Percentiles rank a stretch among this genome's conserved stretches.
These are phyloP conservation scores for Tephrocybe sp. DNA, from an alignment of 768 basidiomycete genomes.

Conservation along the genomic window DNA sequence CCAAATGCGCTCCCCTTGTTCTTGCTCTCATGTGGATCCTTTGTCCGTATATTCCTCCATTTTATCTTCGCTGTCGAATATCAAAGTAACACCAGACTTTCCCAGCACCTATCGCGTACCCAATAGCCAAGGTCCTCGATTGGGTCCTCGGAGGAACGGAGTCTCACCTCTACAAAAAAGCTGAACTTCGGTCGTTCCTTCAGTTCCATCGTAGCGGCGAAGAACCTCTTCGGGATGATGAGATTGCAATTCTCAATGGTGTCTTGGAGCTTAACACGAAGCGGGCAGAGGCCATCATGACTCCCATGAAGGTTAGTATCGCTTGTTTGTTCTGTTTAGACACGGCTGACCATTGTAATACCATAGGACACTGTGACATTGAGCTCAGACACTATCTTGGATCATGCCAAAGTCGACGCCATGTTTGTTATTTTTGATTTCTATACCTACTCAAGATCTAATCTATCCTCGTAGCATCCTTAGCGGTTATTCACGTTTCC, in stretches of 20 bases:
- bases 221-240: conserved; percentile 77
- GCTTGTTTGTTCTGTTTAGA: not conserved
- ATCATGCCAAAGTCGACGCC: conserved; percentile 74
- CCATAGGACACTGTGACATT: conserved; percentile 79
- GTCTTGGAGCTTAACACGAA: conserved; percentile 78
- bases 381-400: conserved; percentile 71
- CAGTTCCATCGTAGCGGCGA: conserved; percentile 77
- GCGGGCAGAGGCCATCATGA: conserved; percentile 78
- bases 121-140: conserved; percentile 82
- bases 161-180: conserved; percentile 77
- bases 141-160: conserved; percentile 73
- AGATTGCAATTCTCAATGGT: conserved; percentile 78
- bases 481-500: conserved; percentile 93
- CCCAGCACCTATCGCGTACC: conserved; percentile 76
- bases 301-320: conserved; percentile 60
- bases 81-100: too few species aligned
- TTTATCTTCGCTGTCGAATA: conserved; percentile 15
- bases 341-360: not conserved
- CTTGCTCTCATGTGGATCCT: conserved; percentile 68
- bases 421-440: conserved; percentile 40
- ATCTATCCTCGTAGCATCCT: conserved; percentile 38
- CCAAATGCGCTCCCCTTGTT: conserved; percentile 74
- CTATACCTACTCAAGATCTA: not conserved
- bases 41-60: conserved; percentile 30
- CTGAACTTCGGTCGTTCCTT: conserved; percentile 74